These are phyloP conservation scores for Gonapodya prolifera DNA, from an alignment of 192 early-diverging fungal species.

Conservation along the genomic window DNA sequence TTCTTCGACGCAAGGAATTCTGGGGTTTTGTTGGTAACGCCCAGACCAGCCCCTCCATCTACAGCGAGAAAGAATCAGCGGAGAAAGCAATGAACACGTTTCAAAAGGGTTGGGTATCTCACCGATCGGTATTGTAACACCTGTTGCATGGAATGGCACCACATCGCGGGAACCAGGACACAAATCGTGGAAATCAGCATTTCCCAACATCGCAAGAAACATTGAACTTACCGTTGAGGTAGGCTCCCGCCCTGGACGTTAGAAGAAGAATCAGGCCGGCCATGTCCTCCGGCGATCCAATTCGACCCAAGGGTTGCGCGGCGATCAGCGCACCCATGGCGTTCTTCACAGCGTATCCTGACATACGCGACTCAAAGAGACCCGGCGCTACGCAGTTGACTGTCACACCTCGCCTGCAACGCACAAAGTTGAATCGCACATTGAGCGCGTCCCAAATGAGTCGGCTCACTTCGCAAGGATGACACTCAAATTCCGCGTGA, in stretches of 20 bases:
- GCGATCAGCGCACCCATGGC: background rate
- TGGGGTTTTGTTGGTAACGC: background rate
- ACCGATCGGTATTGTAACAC: background rate
- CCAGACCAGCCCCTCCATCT: background rate
- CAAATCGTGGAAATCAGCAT: too few species aligned
- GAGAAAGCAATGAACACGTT: background rate
- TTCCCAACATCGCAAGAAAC: too few species aligned
- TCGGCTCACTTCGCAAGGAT: background rate
- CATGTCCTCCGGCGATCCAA: background rate
- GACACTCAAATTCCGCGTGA: background rate
- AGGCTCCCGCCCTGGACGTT: background rate
- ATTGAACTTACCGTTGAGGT: background rate
- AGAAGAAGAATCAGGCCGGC: background rate
- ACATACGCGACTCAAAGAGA: constrained; percentile 2
- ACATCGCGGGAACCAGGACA: too few species aligned
- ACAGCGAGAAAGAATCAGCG: background rate
- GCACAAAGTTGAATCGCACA: background rate
- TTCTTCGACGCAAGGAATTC: background rate
- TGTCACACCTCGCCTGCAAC: background rate
- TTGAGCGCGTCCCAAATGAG: background rate
- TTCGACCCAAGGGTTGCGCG: background rate
- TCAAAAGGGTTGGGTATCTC: background rate
- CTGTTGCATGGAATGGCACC: too few species aligned
- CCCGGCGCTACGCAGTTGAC: background rate
- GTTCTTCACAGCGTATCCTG: background rate